Conservation (phyloP, 495 filamentous ascomycete genomes). For the Copromyces sp. region DNA sequence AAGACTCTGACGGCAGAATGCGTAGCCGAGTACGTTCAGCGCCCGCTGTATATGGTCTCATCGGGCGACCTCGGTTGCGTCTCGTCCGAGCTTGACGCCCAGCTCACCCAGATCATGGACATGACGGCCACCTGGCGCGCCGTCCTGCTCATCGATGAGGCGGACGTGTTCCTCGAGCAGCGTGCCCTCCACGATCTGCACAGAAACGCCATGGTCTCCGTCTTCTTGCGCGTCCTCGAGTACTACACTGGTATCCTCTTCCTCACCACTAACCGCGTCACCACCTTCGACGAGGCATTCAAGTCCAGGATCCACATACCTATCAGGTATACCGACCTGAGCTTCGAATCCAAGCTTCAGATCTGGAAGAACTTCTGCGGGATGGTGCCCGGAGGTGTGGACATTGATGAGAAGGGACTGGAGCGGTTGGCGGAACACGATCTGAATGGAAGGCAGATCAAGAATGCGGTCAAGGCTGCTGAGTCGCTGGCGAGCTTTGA, state of each 20-base stretch:
- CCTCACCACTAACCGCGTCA: conserved; percentile 39
- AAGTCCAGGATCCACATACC: conserved; percentile 35
- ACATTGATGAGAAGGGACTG: conserved; percentile 33
- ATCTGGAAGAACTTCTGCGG: conserved; percentile 41
- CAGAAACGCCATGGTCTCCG: conserved; percentile 37
- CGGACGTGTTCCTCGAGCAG: conserved; percentile 39
- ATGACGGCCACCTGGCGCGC: conserved; percentile 38
- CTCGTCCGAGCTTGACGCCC: conserved; percentile 17
- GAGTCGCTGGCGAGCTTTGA: conserved; percentile 26
- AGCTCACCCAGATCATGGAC: conserved; percentile 39
- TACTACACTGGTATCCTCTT: conserved; percentile 40
- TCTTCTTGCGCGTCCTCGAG: conserved; percentile 37
- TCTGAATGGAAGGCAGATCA: conserved; percentile 54
- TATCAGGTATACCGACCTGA: conserved; percentile 31
- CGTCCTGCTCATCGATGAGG: conserved; percentile 43
- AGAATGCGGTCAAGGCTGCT: conserved; percentile 51
- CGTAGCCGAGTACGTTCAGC: conserved; percentile 40
- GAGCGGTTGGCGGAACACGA: conserved; percentile 31
- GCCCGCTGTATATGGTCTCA: conserved; percentile 45
- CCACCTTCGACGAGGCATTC: conserved; percentile 33
- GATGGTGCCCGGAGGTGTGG: conserved; percentile 26
- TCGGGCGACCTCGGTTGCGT: conserved; percentile 42
- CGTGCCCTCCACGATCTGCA: conserved; percentile 31
- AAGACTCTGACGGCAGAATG: conserved; percentile 34
- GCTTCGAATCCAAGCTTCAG: conserved; percentile 14